Evolutionary conservation across 2,329 filamentous ascomycete genomes (phyloP), one percentile per base, ranked within the genome.

Genomic region (Rutstroemia sp.): DNA sequence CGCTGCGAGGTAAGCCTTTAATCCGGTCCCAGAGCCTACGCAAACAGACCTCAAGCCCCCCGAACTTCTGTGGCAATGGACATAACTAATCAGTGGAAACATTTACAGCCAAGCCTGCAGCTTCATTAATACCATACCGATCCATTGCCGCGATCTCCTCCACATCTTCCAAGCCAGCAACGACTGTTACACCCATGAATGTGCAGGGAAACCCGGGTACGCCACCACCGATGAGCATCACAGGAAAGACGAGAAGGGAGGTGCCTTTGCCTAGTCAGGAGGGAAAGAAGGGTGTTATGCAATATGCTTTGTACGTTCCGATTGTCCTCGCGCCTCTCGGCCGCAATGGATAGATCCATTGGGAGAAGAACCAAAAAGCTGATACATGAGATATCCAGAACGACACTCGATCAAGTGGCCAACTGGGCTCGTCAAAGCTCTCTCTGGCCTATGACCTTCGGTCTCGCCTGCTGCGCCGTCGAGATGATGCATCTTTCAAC

Each of bases 401-500:
- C 88, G 54, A 87, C 87, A 5, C 79, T 91, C 68, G 89, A 95
- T 70, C 79, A 86, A 68, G 79, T 94, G 61, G 76, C 87, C 73
- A 92, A 92, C 76, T 95, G 89, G 89, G 86, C 83, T 39, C 84
- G 89, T 51, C 88, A 94, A 74, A 83, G 85, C 55, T 95, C 89
- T 16, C 78, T 94, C 52, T 95, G 89, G 89, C 89, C 89, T 64
- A 86, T 95, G 80, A 91, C 87, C 50, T 95, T 95, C 71, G 89
- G 86, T 51, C 86, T 94, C 49, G 89, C 89, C 68, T 95, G 89
- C 80, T 95, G 89, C 73, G 89, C 87, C 72, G 76, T 95, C 69
- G 89, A 95, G 72, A 95, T 95, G 89, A 95, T 95, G 89, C 88
- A 92, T 71, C 78, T 90, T 19, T 94, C 89, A 34, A 90, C 88